phyloP scores from a whole-genome alignment of 176 grass and related monocot species.

The Thinopyrum elongatum region DNA sequence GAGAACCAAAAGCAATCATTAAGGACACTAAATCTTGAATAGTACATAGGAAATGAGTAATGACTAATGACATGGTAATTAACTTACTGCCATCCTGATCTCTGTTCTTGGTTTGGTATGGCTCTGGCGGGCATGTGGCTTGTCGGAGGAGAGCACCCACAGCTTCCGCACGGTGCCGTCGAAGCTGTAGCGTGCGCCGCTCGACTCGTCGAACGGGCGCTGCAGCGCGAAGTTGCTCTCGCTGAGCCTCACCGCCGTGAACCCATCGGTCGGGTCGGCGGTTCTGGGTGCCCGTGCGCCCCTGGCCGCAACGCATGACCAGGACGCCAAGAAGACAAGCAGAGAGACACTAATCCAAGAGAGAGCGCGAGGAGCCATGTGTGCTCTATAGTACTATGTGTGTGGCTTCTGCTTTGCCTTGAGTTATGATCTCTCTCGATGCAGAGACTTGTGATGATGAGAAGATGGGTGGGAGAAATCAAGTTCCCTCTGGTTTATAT shows the following conservation, averaged over 20 bases:
- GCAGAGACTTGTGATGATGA: background rate
- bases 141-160: slow-evolving; percentile 42
- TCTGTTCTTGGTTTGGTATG: slow-evolving; percentile 40
- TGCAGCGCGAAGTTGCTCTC: slow-evolving; percentile 36
- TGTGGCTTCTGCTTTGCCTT: background rate
- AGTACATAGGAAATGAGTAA: no score
- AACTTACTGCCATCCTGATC: slow-evolving; percentile 38
- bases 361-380: background rate
- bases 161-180: slow-evolving; percentile 22
- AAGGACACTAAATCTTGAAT: background rate
- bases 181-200: slow-evolving; percentile 13
- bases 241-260: slow-evolving; percentile 34
- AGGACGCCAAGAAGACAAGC: background rate
- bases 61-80: no score
- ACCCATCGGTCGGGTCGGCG: slow-evolving; percentile 29
- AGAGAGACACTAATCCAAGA: background rate
- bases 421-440: background rate
- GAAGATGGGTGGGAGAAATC: background rate
- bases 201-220: slow-evolving; percentile 25
- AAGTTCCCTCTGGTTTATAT: slow-evolving; percentile 1
- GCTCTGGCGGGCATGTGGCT: slow-evolving; percentile 3
- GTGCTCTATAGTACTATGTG: background rate
- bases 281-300: background rate
- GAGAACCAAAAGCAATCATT: no score
- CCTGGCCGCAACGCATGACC: background rate